Conservation (phyloP, 306 rosid species). For the Cyclanthera cordifolia region DNA sequence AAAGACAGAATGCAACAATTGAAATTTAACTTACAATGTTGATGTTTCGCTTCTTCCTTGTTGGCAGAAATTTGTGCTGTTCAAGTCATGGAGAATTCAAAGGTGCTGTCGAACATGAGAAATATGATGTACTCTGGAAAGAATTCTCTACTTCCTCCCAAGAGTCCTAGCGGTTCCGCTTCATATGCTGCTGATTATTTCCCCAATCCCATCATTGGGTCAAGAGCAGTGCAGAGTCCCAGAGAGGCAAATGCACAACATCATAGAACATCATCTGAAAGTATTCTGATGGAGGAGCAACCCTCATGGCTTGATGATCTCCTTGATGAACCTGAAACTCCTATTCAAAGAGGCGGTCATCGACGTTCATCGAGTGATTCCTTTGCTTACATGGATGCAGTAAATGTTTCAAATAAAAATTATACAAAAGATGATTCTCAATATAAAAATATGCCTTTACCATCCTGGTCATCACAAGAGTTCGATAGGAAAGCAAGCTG, state of each 20-base stretch:
- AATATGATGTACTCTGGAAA: constrained; percentile 17
- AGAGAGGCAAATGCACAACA: constrained; percentile 11
- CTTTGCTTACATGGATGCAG: constrained; percentile 10
- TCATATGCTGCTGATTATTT: constrained; percentile 4
- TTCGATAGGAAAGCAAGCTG: constrained; percentile 53
- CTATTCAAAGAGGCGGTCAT: constrained; percentile 13
- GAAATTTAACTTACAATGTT: neutral
- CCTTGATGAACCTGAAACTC: constrained; percentile 25
- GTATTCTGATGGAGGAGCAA: constrained; percentile 18
- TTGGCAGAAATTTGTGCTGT: neutral
- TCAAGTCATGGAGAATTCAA: constrained; percentile 19
- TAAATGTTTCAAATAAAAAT: neutral
- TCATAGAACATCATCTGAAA: constrained; percentile 21
- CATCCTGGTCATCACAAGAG: constrained; percentile 53
- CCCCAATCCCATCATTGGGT: constrained; percentile 1
- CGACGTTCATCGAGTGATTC: constrained; percentile 29
- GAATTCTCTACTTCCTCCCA: constrained; percentile 19
- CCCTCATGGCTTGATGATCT: constrained; percentile 29
- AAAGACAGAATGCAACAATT: neutral
- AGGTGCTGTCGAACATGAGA: constrained; percentile 11
- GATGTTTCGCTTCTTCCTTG: constrained; percentile 2
- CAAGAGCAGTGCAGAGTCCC: neutral
- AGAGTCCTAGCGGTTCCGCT: constrained; percentile 13
- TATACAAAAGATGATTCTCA: constrained; percentile 4
- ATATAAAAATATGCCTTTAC: constrained; percentile 5